Evolutionary conservation across 495 filamentous ascomycete genomes (phyloP).

Genomic region (Usnea hakonensis): DNA sequence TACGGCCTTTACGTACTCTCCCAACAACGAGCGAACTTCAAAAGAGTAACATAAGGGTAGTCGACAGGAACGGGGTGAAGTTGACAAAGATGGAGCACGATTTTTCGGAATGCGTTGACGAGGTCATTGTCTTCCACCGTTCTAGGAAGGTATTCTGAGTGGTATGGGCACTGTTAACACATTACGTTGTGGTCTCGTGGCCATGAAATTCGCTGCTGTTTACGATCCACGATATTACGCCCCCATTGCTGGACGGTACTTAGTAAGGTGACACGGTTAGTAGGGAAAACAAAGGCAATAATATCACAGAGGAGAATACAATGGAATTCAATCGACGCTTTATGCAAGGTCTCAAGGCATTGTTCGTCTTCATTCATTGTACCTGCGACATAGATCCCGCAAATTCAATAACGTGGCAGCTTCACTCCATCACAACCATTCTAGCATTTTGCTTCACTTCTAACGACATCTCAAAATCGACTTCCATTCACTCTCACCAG

Average conservation of each 20-base stretch:
- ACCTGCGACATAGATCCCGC: background rate
- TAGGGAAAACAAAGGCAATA: background rate
- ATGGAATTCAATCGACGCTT: background rate
- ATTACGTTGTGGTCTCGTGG: background rate
- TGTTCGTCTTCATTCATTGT: background rate
- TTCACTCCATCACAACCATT: background rate
- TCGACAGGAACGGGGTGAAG: background rate
- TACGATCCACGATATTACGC: background rate
- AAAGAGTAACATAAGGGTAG: constrained; percentile 3
- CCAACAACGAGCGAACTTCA: background rate
- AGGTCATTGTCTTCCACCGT: background rate
- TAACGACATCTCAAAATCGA: background rate
- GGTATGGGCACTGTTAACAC: background rate
- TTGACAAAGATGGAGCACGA: background rate
- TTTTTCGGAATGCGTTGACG: background rate
- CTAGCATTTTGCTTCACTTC: background rate
- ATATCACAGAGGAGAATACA: background rate
- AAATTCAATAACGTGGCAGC: background rate
- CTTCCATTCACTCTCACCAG: background rate
- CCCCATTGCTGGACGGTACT: background rate
- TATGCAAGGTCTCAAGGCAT: background rate
- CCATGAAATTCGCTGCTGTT: background rate
- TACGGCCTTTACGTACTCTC: background rate
- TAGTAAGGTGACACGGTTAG: background rate
- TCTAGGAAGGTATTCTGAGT: background rate